Evolutionary conservation across 306 rosid species (phyloP).

Genomic region (peach (Prunus persica)): Prunus_persica_NCBIv2 NC_034015.1:16445001-16445500

Average conservation of each 20-base stretch:
- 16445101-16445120: slow-evolving; percentile 34
- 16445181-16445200: slow-evolving; percentile 65
- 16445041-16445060: slow-evolving; percentile 83
- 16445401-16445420: slow-evolving; percentile 2
- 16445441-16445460: slow-evolving; percentile 82
- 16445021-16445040: slow-evolving; percentile 46
- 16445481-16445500: slow-evolving; percentile 57
- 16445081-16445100: slow-evolving; percentile 56
- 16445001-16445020: slow-evolving; percentile 51
- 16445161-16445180: slow-evolving; percentile 3
- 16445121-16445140: slow-evolving; percentile 13
- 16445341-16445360: neutral
- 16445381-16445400: neutral
- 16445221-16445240: slow-evolving; percentile 55
- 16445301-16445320: slow-evolving; percentile 25
- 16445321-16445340: slow-evolving; percentile 8
- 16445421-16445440: slow-evolving; percentile 68
- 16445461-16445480: slow-evolving; percentile 81
- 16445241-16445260: slow-evolving; percentile 62
- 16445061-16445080: slow-evolving; percentile 83
- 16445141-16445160: slow-evolving; percentile 6
- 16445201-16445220: slow-evolving; percentile 65
- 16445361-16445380: neutral
- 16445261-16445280: slow-evolving; percentile 53
- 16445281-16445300: slow-evolving; percentile 45